Base-by-base conservation (phyloP, 495 filamentous ascomycete species). In the Lasiosphaeria hispida region DNA sequence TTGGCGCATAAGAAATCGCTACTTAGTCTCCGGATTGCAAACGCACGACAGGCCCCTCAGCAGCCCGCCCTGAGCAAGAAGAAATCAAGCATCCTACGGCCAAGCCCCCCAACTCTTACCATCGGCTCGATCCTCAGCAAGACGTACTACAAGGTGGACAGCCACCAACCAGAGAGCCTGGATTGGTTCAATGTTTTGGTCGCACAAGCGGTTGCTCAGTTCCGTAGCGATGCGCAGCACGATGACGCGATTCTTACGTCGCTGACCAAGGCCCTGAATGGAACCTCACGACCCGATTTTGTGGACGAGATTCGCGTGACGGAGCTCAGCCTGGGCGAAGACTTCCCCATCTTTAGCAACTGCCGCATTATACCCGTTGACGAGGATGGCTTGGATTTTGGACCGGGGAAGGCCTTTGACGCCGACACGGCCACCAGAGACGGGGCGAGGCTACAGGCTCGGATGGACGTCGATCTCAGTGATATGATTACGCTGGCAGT, bases 101-200 rank as follows among this genome's bases (percentile, higher is more conserved):
- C 70, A 68, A 83, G 72, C 60, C 84, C 72, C 58, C 85, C 86
- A 9, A 72, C 70, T 17, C 64, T 78, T 35, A 96, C 90, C 37
- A 95, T 90, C 8, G 85, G 85, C n/a, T 92, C 91, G 3, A 96
- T 98, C 45, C 83, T 98, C 13, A 84, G 84, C 57, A 98, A 98
- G 71, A 98, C 94, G 14, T 98, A 97, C 77, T 98, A 98, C 75
- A 96, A 94, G 73, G 90, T 96, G 52, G 85, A 92, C 56, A 89
- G 88, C 40, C 94, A 98, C 69, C 93, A 96, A 71, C 95, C 94
- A n/a, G 94, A 98, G 73, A 91, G 87, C n/a, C 75, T 98, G 62
- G 94, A 98, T 69, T 98, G 94, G 94, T 97, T 98, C 80, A 98
- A 98, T 71, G 94, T 98, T 19, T 80, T 98, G 55, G 86, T 97